A percentile compares a stretch with the other conserved stretches of the same genome.
Evolutionary conservation across 108 stramenopile genomes (phyloP).

Genomic region (Stephanodiscus triporus): DNA sequence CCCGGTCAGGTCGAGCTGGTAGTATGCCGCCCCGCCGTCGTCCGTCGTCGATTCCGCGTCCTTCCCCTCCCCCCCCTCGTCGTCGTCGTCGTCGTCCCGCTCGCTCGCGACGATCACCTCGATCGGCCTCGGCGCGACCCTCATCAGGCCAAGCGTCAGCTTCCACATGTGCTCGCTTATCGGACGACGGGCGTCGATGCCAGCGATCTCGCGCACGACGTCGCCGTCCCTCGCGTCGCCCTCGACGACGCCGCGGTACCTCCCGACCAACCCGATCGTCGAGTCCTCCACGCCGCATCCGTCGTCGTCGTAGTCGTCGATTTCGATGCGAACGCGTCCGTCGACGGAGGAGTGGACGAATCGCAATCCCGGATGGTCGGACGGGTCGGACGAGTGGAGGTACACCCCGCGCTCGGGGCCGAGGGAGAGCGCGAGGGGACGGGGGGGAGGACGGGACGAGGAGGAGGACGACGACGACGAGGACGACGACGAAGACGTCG

Average conservation of each 20-base stretch:
- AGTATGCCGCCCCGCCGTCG: slow-evolving; percentile 20
- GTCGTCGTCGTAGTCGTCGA: not conserved
- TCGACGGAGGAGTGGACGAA: slow-evolving; percentile 26
- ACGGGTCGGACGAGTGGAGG: slow-evolving; percentile 34
- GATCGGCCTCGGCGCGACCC: slow-evolving; percentile 81
- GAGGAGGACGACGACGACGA: no score
- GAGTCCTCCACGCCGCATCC: no score
- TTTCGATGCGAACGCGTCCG: slow-evolving; percentile 32
- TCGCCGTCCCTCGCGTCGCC: slow-evolving; percentile 69
- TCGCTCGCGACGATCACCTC: slow-evolving; percentile 66
- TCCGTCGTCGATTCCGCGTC: not conserved
- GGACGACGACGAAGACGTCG: no score
- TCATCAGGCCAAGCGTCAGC: slow-evolving; percentile 81
- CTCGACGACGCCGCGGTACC: slow-evolving; percentile 21
- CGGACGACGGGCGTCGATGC: slow-evolving; percentile 81
- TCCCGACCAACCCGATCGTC: no score
- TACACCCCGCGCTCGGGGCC: slow-evolving; percentile 36
- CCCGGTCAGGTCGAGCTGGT: slow-evolving; percentile 39
- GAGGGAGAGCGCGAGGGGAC: not conserved
- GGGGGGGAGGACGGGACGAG: not conserved
- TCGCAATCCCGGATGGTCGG: slow-evolving; percentile 11
- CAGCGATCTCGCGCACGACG: slow-evolving; percentile 81
- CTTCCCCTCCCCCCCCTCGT: slow-evolving; percentile 33
- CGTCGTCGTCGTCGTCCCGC: slow-evolving; percentile 15
- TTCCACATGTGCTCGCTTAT: slow-evolving; percentile 90